phyloP scores from a whole-genome alignment of 2,329 filamentous ascomycete species.

The Polytolypa hystricis region DNA sequence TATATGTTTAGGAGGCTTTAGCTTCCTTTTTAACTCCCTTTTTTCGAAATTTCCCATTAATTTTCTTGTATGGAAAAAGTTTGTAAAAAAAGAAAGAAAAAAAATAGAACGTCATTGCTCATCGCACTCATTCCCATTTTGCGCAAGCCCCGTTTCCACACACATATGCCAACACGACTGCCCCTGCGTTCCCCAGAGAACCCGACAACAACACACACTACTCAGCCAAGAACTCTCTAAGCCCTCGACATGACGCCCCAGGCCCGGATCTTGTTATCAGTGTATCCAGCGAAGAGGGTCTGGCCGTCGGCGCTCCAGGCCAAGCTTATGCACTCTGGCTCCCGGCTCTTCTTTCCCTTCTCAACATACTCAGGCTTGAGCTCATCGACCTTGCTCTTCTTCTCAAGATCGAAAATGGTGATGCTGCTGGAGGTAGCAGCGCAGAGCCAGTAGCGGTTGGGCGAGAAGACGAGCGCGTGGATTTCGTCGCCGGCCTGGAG shows the following conservation, averaged over 20 bases:
- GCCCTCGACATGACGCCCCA: conserved; percentile 96
- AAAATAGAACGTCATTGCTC: conserved; percentile 33
- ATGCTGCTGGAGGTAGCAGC: conserved; percentile 94
- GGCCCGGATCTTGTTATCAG: conserved; percentile 96
- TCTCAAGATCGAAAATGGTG: conserved; percentile 99
- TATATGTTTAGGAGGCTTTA: too few species aligned
- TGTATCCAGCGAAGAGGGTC: conserved; percentile 99
- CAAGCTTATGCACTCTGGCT: conserved; percentile 95
- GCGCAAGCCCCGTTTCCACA: conserved; percentile 8
- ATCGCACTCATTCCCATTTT: conserved; percentile 32
- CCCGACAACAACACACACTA: too few species aligned
- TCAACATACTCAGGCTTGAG: conserved; percentile 96
- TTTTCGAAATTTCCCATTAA: too few species aligned
- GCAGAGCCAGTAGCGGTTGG: conserved; percentile 99
- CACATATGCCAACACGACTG: too few species aligned
- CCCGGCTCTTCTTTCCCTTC: conserved; percentile 96
- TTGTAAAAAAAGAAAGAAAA: background rate
- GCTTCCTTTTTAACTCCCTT: too few species aligned
- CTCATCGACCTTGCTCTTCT: conserved; percentile 99
- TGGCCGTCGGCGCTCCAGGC: conserved; percentile 98
- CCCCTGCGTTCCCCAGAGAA: too few species aligned
- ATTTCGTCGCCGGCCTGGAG: conserved; percentile 99
- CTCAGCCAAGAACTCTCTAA: too few species aligned
- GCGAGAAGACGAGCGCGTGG: conserved; percentile 99
- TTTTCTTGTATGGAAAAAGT: background rate